Base-by-base conservation (phyloP, 352 stramenopile genomes). In the Aphanomyces euteiches region DNA sequence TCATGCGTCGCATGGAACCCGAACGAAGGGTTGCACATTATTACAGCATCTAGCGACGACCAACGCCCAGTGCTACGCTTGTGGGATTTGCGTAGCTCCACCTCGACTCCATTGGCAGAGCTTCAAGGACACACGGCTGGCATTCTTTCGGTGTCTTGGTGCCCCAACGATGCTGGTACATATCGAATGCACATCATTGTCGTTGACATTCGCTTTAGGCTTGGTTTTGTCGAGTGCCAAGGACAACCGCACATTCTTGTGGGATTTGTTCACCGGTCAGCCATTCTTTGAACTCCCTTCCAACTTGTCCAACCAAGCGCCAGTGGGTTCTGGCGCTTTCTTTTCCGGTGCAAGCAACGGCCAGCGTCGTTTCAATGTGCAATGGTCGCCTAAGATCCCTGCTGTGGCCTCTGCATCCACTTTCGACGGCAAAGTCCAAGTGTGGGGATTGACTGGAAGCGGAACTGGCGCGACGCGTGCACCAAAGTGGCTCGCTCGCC, bases 221-320 rank as follows among this genome's bases (percentile, higher is more conserved):
- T 88, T 98, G 28, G 60, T 98, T 40, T 79, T 98, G 21, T 97
- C 92, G 40, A 98, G 92, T 69, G 97, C 84, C 15, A 99, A 99
- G 78, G 97, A 99, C 84, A 99, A 99, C 82, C 83, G 90, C 47
- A 99, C 97, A 19, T 83, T 99, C 19, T 76, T 99, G 6, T 99
- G 97, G 97, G 96, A 99, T 76, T 78, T 99, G 10, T 97, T 94
- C 74, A 95, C 90, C 34, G 81, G 96, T 50, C 88, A 93, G 78
- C 88, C 95, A 19, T 88, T 99, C 58, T 97, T 88, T 50, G 96
- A 99, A 74, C 89, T 99, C 72, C 92, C 95, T 6, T 87, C 84
- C 28, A 80, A 91, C 47, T 64, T 81, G 2, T 73, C 79, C 7
- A 74, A 81, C 15, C 81, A 82, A n/a, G 28, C 28, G 28, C 86